Evolutionary conservation across 1,139 yeast genomes (phyloP).

Genomic region (Magnusiomyces clavatus): DNA sequence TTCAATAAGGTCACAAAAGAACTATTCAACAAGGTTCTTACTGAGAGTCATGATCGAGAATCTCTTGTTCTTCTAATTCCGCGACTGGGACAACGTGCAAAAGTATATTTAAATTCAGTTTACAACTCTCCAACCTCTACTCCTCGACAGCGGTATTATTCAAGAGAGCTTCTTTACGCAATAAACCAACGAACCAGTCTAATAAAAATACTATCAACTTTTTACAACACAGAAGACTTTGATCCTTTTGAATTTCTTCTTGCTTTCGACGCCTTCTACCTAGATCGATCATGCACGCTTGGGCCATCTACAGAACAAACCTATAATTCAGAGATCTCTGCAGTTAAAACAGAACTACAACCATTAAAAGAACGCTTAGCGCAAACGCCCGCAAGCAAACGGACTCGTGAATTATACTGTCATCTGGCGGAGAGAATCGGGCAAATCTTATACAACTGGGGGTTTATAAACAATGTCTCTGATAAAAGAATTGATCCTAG

Average conservation of each 20-base stretch:
- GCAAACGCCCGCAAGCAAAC: not conserved
- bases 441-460: not conserved
- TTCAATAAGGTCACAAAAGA: not conserved
- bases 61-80: not conserved
- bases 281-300: not conserved
- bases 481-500: not conserved
- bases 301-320: conserved; percentile 5
- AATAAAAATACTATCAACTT: conserved; percentile 2
- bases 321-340: not conserved
- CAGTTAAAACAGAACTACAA: not conserved
- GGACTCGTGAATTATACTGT: not conserved
- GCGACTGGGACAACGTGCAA: conserved; percentile 1
- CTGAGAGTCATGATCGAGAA: not conserved
- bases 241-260: conserved; percentile 8
- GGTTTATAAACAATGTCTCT: not conserved
- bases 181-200: conserved; percentile 7
- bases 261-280: conserved; percentile 10
- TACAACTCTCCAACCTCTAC: not conserved
- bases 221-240: not conserved
- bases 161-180: conserved; percentile 7
- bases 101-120: not conserved
- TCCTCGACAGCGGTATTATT: conserved; percentile 6
- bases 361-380: not conserved
- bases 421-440: conserved; percentile 2
- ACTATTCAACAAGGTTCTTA: not conserved